Percentiles rank a stretch among this genome's conserved stretches.
Conservation (phyloP, 2,329 filamentous ascomycete genomes). For the Pseudocercospora musae region DNA sequence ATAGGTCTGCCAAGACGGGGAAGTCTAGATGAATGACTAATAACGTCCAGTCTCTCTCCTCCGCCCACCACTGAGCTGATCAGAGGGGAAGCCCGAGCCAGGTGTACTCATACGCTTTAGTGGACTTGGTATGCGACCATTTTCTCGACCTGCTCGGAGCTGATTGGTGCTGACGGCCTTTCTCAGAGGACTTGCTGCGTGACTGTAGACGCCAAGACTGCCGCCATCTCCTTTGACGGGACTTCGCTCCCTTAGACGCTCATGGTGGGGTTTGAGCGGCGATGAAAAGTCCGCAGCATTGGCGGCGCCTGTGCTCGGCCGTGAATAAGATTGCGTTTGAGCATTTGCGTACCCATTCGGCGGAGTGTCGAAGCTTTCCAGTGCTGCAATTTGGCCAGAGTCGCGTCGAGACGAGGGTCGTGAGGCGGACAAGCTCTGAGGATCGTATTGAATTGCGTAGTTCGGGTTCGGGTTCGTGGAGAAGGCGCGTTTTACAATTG, state of each 20-base stretch:
- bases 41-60: slow-evolving; percentile 31
- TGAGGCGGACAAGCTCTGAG: slow-evolving; percentile 48
- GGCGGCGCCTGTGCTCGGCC: slow-evolving; percentile 34
- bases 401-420: slow-evolving; percentile 22
- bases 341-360: slow-evolving; percentile 29
- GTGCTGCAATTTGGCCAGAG: slow-evolving; percentile 13
- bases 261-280: slow-evolving; percentile 45
- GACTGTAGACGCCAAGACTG: slow-evolving; percentile 73
- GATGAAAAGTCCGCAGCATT: slow-evolving; percentile 42
- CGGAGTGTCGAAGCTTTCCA: slow-evolving; percentile 19
- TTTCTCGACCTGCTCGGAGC: slow-evolving; percentile 33
- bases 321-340: slow-evolving; percentile 37
- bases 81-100: slow-evolving; percentile 16
- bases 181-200: slow-evolving; percentile 77
- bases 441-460: slow-evolving; percentile 65
- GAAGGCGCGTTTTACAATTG: slow-evolving; percentile 70
- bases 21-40: slow-evolving; percentile 22
- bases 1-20: neutral
- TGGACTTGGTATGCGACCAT: slow-evolving; percentile 37
- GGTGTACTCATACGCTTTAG: slow-evolving; percentile 45
- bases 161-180: slow-evolving; percentile 66
- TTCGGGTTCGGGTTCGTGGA: slow-evolving; percentile 79
- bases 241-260: slow-evolving; percentile 51
- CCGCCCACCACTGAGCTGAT: slow-evolving; percentile 16
- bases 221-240: slow-evolving; percentile 62